Base-by-base conservation (phyloP, 495 filamentous ascomycete species). In the Xylaria grammica region DNA sequence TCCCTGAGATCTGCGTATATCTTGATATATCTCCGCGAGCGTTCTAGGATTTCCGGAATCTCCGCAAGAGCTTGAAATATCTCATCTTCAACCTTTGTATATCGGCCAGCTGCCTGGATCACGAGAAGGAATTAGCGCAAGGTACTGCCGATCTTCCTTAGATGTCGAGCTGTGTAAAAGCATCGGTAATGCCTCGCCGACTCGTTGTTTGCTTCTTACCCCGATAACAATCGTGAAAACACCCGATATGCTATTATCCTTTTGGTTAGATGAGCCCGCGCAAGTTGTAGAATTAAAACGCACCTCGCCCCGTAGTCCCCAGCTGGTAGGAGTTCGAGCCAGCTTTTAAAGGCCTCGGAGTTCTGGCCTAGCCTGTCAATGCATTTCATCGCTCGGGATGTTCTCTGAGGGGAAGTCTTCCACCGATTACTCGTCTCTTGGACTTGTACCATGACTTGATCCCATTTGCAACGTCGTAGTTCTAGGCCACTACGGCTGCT, bases 221-320 rank as follows among this genome's bases (percentile, higher is more conserved):
- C 57, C 44, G 32, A 60, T 40, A 7, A 50, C 42, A 60, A 60
- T 8, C 3, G 42, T 49, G 44, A 60, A 60, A 9, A 60, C 57
- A 26, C 57, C 57, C 17, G 19, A 45, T 7, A 60, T 60, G 11
- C 57, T 60, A 44, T 8, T 0, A 20, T 13, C 29, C 26, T n/a
- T n/a, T n/a, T n/a, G 32, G 5, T 59, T 45, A 44, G 38, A 17
- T 32, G 9, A 6, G 56, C n/a, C 15, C 38, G 40, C 10, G n/a
- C 22, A 13, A 19, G 20, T 24, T 24, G 15, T 7, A n/a, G 13
- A 49, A 13, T 19, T 17, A 13, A 8, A 36, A 22, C 32, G 22
- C 38, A 60, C 57, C 57, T 60, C 8, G 57, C 17, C 26, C 57
- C 57, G 19, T 60, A 60, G 19, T 60, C 57, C 6, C 57, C 57